These are phyloP conservation scores for Isabelozyma pseudorhagii DNA, from an alignment of 805 yeast species.

Conservation along the genomic window DNA sequence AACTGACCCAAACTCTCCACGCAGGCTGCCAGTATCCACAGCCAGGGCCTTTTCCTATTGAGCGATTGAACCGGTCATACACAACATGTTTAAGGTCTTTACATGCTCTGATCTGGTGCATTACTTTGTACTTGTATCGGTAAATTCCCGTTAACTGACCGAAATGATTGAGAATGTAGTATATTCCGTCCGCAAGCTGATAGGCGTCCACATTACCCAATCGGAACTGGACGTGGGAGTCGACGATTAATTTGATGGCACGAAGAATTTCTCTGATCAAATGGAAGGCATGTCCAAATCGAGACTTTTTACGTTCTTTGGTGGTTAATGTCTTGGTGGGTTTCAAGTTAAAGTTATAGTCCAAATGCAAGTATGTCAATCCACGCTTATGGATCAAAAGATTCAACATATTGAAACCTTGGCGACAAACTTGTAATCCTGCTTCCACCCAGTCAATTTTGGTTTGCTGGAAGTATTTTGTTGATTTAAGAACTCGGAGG, in stretches of 20 bases:
- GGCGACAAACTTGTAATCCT: conserved; percentile 87
- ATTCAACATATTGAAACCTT: conserved; percentile 92
- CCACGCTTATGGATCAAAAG: conserved; percentile 88
- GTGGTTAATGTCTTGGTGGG: conserved; percentile 96
- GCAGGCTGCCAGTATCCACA: conserved; percentile 99
- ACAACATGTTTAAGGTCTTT: conserved; percentile 93
- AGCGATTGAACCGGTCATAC: conserved; percentile 75
- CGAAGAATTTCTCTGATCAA: conserved; percentile 84
- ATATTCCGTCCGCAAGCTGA: conserved; percentile 91
- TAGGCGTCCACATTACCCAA: conserved; percentile 89
- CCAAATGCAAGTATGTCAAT: conserved; percentile 86
- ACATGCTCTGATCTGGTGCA: conserved; percentile 97
- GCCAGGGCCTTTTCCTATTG: conserved; percentile 97
- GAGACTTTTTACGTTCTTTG: conserved; percentile 90
- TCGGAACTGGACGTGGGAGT: conserved; percentile 88
- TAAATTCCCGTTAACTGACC: conserved; percentile 97
- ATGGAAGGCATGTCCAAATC: conserved; percentile 97
- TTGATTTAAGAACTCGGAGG: conserved; percentile 62
- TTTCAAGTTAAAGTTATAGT: conserved; percentile 91
- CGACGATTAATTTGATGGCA: conserved; percentile 82
- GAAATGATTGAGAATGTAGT: conserved; percentile 85
- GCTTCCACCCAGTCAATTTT: conserved; percentile 98
- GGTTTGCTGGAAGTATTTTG: conserved; percentile 89
- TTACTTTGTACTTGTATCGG: conserved; percentile 93
- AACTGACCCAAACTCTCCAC: conserved; percentile 95